phyloP scores from a whole-genome alignment of 78 protist genomes.

The Protostelium mycophagum region DNA sequence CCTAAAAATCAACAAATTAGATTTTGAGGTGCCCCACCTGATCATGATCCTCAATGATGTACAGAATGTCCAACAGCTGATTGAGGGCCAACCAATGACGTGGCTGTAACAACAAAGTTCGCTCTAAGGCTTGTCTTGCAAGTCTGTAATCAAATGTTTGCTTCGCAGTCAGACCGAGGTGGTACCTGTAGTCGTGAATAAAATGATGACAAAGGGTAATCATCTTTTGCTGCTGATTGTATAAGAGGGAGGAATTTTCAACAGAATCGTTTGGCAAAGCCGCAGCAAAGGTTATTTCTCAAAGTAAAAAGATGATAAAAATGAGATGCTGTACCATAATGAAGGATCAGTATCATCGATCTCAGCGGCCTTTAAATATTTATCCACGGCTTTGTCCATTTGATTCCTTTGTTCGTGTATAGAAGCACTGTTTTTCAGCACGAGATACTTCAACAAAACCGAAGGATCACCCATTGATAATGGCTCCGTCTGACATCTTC shows the following conservation, averaged over 20 bases:
- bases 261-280: not conserved
- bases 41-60: not conserved
- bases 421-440: not conserved
- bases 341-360: not conserved
- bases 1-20: no score
- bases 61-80: not conserved
- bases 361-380: not conserved
- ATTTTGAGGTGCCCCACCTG: no score
- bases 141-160: not conserved
- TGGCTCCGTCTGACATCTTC: not conserved
- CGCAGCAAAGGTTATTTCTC: no score
- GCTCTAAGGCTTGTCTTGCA: not conserved
- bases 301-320: not conserved
- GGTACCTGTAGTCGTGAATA: not conserved
- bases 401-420: not conserved
- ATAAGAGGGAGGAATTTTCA: not conserved
- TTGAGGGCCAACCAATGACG: not conserved
- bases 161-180: not conserved
- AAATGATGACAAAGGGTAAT: not conserved
- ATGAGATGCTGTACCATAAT: not conserved
- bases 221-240: not conserved
- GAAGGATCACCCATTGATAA: not conserved
- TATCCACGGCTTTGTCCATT: not conserved
- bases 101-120: not conserved
- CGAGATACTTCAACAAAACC: not conserved